Base-by-base conservation (phyloP, 164 flowering plant species). In the Macadamia integrifolia region DNA sequence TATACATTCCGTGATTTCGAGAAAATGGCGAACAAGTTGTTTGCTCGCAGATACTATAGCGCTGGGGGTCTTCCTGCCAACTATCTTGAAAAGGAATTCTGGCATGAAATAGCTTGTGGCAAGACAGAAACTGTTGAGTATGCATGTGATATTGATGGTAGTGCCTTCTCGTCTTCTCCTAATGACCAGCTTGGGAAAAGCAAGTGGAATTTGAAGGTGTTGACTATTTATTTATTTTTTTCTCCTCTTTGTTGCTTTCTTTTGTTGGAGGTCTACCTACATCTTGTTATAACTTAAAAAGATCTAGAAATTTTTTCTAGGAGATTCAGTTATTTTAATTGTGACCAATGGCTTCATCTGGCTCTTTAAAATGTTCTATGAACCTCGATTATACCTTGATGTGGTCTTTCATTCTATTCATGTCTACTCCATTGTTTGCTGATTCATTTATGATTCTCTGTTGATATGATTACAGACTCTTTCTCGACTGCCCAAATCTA, bases 121-220 rank as follows among this genome's bases (percentile, higher is more conserved):
- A 88, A 82, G 79, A 85, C 80, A 28, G 57, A 53, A 76, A 77
- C 84, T 68, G 93, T 88, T 70, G 93, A 88, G 79, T 88, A 88
- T 80, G 93, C 93, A 46, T 88, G 89, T 59, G 93, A 88, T 80
- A 89, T 88, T 79, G 93, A 88, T 81, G 93, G 93, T 66, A 88
- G 93, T 80, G 93, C 93, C 62, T 88, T 88, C 72, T 88, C 93
- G 66, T 82, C 85, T 73, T 87, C 89, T 64, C 81, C 85, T 32
- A 67, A 6, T 70, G 90, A 87, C 71, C 82, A 71, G 43, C 87
- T 88, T 78, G 93, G 91, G 50, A 82, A 68, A 69, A 88, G 93
- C 85, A 85, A 80, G 70, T 88, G 91, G 91, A 88, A 88, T 74
- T 73, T 88, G 69, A 88, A 87, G 91, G 93, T 88, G 66, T 70